Evolutionary conservation across 805 yeast species (phyloP).

Genomic region (Monosporozyma unispora): DNA sequence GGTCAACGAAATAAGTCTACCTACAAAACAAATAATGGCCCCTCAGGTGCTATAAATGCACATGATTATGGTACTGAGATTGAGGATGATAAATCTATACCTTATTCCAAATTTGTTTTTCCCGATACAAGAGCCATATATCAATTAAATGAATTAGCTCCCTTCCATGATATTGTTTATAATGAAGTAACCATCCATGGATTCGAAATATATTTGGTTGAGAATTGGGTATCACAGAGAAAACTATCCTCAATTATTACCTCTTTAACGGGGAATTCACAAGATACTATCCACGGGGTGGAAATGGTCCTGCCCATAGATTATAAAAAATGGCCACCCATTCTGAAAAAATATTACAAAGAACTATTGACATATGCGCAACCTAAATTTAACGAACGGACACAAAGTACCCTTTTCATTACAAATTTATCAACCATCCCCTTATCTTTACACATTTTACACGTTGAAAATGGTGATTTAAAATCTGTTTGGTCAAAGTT

Average conservation of each 20-base stretch:
- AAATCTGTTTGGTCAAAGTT: constrained; percentile 47
- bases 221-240: constrained; percentile 85
- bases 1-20: neutral
- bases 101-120: constrained; percentile 30
- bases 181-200: constrained; percentile 51
- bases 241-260: constrained; percentile 65
- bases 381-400: constrained; percentile 46
- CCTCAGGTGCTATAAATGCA: neutral
- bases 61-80: constrained; percentile 2
- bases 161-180: constrained; percentile 35
- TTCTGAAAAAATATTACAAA: constrained; percentile 51
- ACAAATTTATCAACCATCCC: constrained; percentile 79
- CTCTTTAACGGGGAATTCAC: constrained; percentile 75
- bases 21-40: neutral
- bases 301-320: constrained; percentile 43
- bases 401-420: constrained; percentile 64
- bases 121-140: constrained; percentile 54
- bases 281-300: constrained; percentile 52
- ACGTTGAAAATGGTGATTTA: constrained; percentile 54
- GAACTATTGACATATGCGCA: constrained; percentile 58
- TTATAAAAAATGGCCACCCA: constrained; percentile 29
- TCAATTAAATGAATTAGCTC: constrained; percentile 34
- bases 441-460: constrained; percentile 60
- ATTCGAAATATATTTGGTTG: constrained; percentile 83
- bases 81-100: neutral